Conservation (phyloP, 1,284 basidiomycete species). For the Rhodotorula mucilaginosa region DNA sequence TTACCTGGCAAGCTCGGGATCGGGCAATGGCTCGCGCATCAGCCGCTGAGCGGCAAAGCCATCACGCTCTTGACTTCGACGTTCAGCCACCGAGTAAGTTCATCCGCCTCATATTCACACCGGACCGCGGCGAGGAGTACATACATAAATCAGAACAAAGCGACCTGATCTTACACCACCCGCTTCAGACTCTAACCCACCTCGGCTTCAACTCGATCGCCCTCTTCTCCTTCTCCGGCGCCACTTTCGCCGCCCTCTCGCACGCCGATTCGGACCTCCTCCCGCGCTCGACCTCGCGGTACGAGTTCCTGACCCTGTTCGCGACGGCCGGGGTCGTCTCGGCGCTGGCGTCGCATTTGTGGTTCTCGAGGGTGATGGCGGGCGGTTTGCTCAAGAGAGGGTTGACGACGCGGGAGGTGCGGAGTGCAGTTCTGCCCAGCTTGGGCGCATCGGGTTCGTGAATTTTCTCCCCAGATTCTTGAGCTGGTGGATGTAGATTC, state of each 20-base stretch:
- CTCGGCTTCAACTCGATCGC: conserved; percentile 41
- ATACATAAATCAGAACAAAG: too few relatives aligned
- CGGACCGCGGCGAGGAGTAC: too few relatives aligned
- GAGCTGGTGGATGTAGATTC: too few relatives aligned
- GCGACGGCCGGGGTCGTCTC: conserved; percentile 31
- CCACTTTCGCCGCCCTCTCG: conserved; percentile 12
- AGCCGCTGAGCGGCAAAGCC: conserved; percentile 21
- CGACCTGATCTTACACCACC: neutral
- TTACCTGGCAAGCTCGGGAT: conserved; percentile 6
- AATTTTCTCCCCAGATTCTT: too few relatives aligned
- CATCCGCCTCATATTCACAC: neutral
- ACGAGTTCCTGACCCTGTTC: conserved; percentile 40
- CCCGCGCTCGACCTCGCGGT: conserved; percentile 35
- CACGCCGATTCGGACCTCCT: conserved; percentile 11
- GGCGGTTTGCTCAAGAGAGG: conserved; percentile 5
- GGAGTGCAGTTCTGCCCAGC: conserved; percentile 18
- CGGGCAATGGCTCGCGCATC: conserved; percentile 21
- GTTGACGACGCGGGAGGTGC: neutral
- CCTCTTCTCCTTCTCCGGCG: conserved; percentile 28
- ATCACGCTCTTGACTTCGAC: conserved; percentile 32
- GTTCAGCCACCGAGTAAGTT: conserved; percentile 35
- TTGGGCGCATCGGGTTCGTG: conserved; percentile 36
- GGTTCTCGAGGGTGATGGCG: conserved; percentile 20
- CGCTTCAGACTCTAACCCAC: conserved; percentile 20
- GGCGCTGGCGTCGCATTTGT: conserved; percentile 26